Base-by-base conservation (phyloP, 2,329 filamentous ascomycete species). In the Penicillium polonicum region DNA sequence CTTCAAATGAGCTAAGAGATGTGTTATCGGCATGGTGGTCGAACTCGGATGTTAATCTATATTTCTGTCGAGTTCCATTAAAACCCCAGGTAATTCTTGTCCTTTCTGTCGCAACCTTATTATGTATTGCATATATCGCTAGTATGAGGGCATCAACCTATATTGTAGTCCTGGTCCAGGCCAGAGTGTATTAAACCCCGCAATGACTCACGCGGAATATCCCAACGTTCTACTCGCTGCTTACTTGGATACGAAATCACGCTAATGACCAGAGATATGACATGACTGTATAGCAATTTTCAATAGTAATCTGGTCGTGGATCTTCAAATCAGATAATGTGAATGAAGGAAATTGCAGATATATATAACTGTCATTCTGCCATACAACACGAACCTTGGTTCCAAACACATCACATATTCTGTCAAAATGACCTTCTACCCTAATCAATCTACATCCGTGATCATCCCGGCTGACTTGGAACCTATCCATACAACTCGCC, bases 401-500 rank as follows among this genome's bases (percentile, higher is more conserved):
- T 25, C 23, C 12, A 21, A 50, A n/a, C 7, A 12, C 35, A 19
- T 10, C 33, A 17, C 17, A 19, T 19, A n/a, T 25, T 17, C 33
- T 15, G 39, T 35, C 17, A 59, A 57, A 29, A 45, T 55, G 17
- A 50, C 44, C 4, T 12, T 66, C 27, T 65, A 60, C 33, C 60
- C 61, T 4, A 33, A 55, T 13, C 61, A 65, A 43, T 23, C 48
- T 17, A 55, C 48, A n/a, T 39, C 36, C 31, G 63, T 63, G 25
- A 55, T 64, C 4, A n/a, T 65, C 2, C 63, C 61, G 19, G 55
- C 44, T 3, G 36, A 31, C 6, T 27, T 48, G 12, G 35, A 49
- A 15, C 21, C 52, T 27, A 63, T 66, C 8, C 25, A 45, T 5
- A 67, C 65, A 12, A 39, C 52, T 27, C 58, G 66, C 17, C 60